These are phyloP conservation scores for Rhizopus sp. DNA, from an alignment of 371 early-diverging fungal species.

Conservation along the genomic window DNA sequence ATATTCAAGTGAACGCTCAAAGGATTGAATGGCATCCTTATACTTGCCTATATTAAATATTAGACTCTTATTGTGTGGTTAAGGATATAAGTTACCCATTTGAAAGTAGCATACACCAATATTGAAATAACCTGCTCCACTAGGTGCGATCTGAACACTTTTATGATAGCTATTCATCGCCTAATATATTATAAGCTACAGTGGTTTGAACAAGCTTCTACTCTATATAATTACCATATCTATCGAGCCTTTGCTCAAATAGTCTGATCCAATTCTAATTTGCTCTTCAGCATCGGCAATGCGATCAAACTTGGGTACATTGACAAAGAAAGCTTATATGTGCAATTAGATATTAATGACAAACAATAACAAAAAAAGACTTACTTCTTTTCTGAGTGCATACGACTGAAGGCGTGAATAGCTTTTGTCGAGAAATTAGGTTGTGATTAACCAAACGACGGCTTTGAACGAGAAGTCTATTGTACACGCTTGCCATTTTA, in stretches of 20 bases:
- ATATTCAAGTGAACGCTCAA: constrained; percentile 68
- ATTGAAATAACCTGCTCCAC: constrained; percentile 73
- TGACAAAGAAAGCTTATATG: constrained; percentile 30
- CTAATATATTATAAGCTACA: constrained; percentile 14
- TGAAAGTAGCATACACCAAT: constrained; percentile 78
- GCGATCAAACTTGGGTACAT: constrained; percentile 30
- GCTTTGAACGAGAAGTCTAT: too few species aligned
- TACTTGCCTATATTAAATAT: constrained; percentile 41
- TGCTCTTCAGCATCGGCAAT: constrained; percentile 46
- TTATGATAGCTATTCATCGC: constrained; percentile 56
- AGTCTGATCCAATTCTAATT: constrained; percentile 41
- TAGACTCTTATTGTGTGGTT: background rate
- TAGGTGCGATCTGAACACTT: constrained; percentile 47
- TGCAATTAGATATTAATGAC: background rate
- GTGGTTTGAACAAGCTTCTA: background rate
- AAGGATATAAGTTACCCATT: constrained; percentile 48
- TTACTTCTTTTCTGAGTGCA: constrained; percentile 1
- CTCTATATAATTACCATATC: constrained; percentile 37
- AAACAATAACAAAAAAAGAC: background rate
- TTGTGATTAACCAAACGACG: too few species aligned
- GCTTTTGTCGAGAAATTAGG: too few species aligned
- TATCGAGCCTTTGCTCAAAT: constrained; percentile 44
- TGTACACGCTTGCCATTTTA: too few species aligned
- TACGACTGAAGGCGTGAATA: background rate
- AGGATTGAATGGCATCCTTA: constrained; percentile 63